Percentiles rank a stretch among this genome's conserved stretches.
Conservation (phyloP, 2,329 filamentous ascomycete species). For the Taxawa tesnikishii region DNA sequence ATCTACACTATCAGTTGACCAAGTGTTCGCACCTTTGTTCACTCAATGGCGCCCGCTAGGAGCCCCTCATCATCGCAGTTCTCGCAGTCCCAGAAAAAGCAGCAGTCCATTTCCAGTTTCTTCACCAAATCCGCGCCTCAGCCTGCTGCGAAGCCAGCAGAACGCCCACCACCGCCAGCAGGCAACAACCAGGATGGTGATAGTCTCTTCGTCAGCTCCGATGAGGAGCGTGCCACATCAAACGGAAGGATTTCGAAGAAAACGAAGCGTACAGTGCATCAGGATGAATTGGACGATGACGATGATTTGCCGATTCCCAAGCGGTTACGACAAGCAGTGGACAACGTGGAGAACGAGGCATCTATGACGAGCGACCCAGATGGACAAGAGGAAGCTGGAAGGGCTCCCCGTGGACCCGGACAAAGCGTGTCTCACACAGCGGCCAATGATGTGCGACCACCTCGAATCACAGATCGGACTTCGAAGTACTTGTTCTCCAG, state of each 20-base stretch:
- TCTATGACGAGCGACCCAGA: constrained; percentile 1
- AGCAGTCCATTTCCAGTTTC: constrained; percentile 61
- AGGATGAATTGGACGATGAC: constrained; percentile 29
- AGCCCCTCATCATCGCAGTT: constrained; percentile 7
- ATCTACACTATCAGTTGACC: no score
- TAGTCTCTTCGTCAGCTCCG: constrained; percentile 11
- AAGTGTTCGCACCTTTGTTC: no score
- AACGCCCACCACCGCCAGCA: constrained; percentile 5
- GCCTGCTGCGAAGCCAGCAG: constrained; percentile 1
- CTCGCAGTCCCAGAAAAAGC: constrained; percentile 45
- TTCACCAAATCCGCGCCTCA: constrained; percentile 17
- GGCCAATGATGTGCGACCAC: constrained; percentile 4
- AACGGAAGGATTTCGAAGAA: constrained; percentile 26
- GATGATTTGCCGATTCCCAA: constrained; percentile 24
- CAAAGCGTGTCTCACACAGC: constrained; percentile 13
- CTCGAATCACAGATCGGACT: constrained; percentile 32
- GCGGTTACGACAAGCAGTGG: constrained; percentile 6
- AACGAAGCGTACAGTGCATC: constrained; percentile 27
- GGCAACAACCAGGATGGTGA: constrained; percentile 11
- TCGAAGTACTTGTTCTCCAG: constrained; percentile 48
- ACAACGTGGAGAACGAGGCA: constrained; percentile 5
- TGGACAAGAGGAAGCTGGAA: constrained; percentile 3
- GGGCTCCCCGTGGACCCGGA: constrained; percentile 11
- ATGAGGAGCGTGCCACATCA: constrained; percentile 2
- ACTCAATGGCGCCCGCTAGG: constrained; percentile 5